A percentile compares a stretch with the other conserved stretches of the same genome.
phyloP scores from a whole-genome alignment of 2,329 filamentous ascomycete genomes.

The Monascus ruber region DNA sequence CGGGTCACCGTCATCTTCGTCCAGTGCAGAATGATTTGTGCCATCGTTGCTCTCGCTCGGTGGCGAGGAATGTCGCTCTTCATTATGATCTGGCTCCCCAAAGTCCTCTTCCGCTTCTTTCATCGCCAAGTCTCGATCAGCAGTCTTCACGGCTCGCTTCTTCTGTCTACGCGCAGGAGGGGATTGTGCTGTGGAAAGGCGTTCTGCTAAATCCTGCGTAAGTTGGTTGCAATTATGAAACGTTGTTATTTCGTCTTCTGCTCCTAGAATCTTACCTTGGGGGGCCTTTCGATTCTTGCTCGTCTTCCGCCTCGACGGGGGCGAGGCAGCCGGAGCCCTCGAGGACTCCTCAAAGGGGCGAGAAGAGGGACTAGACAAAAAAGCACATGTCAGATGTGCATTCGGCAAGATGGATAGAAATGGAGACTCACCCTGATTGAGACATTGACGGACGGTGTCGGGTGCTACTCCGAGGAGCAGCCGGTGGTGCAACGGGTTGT shows the following conservation, averaged over 20 bases:
- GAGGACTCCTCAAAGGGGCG: constrained; percentile 54
- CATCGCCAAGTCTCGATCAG: constrained; percentile 58
- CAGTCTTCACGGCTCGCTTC: constrained; percentile 39
- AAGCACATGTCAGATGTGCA: constrained; percentile 6
- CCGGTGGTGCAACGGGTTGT: constrained; percentile 25
- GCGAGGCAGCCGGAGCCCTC: constrained; percentile 42
- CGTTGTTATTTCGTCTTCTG: no score
- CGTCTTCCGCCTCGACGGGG: constrained; percentile 60
- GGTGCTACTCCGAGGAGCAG: constrained; percentile 31
- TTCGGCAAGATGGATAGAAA: constrained; percentile 5
- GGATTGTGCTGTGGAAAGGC: constrained; percentile 21
- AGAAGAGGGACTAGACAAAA: constrained; percentile 44
- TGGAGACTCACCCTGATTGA: constrained; percentile 27
- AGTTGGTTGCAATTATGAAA: neutral
- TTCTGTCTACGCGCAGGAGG: constrained; percentile 38
- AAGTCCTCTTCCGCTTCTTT: constrained; percentile 53
- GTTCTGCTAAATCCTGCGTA: constrained; percentile 17
- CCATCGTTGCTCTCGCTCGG: constrained; percentile 57
- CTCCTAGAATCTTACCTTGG: constrained; percentile 33
- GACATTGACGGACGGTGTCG: constrained; percentile 29
- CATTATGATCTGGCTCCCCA: constrained; percentile 25
- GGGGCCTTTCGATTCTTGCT: constrained; percentile 57
- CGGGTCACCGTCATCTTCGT: constrained; percentile 49
- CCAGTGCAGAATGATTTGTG: constrained; percentile 39
- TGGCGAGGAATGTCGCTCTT: constrained; percentile 47